A percentile compares a stretch with the other conserved stretches of the same genome.
phyloP scores from a whole-genome alignment of 2,329 filamentous ascomycete species.

The Grosmannia serpens region DNA sequence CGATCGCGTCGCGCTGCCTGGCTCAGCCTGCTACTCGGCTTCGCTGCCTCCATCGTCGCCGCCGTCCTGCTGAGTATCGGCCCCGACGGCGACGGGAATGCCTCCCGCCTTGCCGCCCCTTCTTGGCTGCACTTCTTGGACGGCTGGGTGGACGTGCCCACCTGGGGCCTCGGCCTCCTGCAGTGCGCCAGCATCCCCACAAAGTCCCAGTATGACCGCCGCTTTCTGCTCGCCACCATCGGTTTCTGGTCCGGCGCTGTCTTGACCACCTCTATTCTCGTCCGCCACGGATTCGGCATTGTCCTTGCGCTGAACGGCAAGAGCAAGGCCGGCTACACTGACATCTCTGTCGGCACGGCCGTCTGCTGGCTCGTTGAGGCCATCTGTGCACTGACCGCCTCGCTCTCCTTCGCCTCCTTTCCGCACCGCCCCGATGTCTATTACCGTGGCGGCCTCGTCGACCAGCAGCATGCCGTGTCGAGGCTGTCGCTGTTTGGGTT shows the following conservation, averaged over 20 bases:
- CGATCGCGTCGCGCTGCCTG: constrained; percentile 16
- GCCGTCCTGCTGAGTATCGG: constrained; percentile 10
- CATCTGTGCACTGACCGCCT: constrained; percentile 12
- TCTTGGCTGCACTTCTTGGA: constrained; percentile 2
- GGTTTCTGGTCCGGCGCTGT: constrained; percentile 16
- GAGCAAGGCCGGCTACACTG: background rate
- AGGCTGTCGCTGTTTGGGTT: constrained; percentile 18
- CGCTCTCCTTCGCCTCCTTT: constrained; percentile 18
- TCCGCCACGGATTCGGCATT: constrained; percentile 17
- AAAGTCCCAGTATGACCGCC: constrained; percentile 16
- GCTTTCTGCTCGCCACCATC: constrained; percentile 16
- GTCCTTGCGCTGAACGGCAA: constrained; percentile 11
- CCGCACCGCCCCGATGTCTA: constrained; percentile 23
- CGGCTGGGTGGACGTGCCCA: constrained; percentile 14
- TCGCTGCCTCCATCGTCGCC: constrained; percentile 15
- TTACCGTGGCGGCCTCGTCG: constrained; percentile 18
- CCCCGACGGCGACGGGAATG: background rate
- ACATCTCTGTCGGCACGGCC: constrained; percentile 6
- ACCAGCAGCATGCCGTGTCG: constrained; percentile 23
- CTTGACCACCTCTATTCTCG: constrained; percentile 14
- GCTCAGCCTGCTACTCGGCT: constrained; percentile 15
- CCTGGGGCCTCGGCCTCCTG: constrained; percentile 16
- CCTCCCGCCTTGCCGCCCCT: background rate
- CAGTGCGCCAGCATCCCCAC: constrained; percentile 19
- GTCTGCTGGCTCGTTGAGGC: constrained; percentile 19